Percentiles rank a stretch among this genome's conserved stretches.
Conservation (phyloP, 345 rosid species). For the Theobroma cacao region DNA sequence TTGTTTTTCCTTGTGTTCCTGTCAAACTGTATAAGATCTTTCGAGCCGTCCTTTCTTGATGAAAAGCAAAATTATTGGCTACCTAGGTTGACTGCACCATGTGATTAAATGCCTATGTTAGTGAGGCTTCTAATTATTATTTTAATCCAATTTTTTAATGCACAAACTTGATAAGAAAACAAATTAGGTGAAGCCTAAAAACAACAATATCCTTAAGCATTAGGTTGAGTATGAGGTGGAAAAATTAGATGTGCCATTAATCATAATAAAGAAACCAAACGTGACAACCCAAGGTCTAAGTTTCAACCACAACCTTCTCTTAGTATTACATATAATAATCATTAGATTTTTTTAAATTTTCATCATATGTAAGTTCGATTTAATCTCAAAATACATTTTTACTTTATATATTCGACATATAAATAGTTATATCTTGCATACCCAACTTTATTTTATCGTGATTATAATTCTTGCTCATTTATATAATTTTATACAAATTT, state of each 20-base stretch:
- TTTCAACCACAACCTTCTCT: not conserved
- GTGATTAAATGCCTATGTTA: not conserved
- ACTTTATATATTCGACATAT: too few species aligned
- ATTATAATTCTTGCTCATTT: too few species aligned
- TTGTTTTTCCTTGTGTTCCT: too few species aligned
- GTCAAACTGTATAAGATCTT: too few species aligned
- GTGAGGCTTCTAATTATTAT: not conserved
- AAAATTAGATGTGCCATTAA: not conserved
- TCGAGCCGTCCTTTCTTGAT: too few species aligned
- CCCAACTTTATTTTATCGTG: too few species aligned
- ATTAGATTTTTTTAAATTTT: too few species aligned
- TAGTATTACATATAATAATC: not conserved
- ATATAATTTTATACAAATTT: too few species aligned
- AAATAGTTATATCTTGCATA: too few species aligned
- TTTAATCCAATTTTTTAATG: not conserved
- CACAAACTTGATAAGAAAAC: not conserved
- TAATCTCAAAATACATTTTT: too few species aligned
- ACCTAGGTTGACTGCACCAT: not conserved
- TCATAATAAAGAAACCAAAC: not conserved
- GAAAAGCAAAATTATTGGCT: not conserved
- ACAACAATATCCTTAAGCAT: not conserved
- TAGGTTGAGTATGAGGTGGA: not conserved
- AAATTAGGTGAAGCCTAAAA: not conserved
- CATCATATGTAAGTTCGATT: too few species aligned
- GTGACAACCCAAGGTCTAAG: not conserved